These are phyloP conservation scores for Truncatella angustata DNA, from an alignment of 2,329 filamentous ascomycete species.

Conservation along the genomic window DNA sequence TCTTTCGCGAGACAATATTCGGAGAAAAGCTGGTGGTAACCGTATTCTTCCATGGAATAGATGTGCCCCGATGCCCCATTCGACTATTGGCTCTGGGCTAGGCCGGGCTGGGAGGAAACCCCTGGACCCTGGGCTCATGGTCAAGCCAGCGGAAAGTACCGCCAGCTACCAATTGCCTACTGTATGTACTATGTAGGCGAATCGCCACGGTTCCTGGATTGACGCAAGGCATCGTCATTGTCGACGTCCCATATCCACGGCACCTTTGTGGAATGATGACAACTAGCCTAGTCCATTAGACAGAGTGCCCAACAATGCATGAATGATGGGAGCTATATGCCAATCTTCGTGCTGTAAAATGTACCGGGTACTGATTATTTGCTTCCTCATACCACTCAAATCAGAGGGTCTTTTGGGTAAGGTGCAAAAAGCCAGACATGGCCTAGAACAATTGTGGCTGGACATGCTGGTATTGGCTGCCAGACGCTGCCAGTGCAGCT, in stretches of 20 bases:
- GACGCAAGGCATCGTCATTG: conserved; percentile 1
- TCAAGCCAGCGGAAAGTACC: conserved; percentile 2
- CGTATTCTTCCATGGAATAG: background rate
- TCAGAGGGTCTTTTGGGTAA: background rate
- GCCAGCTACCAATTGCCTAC: too few relatives aligned
- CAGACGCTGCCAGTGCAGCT: conserved; percentile 6
- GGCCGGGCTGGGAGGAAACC: conserved; percentile 2
- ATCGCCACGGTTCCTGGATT: background rate
- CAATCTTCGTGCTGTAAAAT: too few relatives aligned
- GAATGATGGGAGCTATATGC: too few relatives aligned
- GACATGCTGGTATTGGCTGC: background rate
- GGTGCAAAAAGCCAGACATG: background rate
- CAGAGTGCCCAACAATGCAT: too few relatives aligned
- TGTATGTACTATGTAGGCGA: background rate
- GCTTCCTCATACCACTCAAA: background rate
- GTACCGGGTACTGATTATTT: too few relatives aligned
- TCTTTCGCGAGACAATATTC: background rate
- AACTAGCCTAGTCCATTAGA: background rate
- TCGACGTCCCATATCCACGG: background rate
- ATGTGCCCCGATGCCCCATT: background rate
- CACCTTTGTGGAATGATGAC: background rate
- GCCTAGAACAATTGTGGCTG: conserved; percentile 7
- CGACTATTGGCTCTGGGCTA: conserved; percentile 4
- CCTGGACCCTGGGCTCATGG: conserved; percentile 1
- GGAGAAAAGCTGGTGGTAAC: conserved; percentile 1